Percentiles rank a stretch among this genome's conserved stretches.
Conservation (phyloP, 2,329 filamentous ascomycete species). For the Phoma sp. region DNA sequence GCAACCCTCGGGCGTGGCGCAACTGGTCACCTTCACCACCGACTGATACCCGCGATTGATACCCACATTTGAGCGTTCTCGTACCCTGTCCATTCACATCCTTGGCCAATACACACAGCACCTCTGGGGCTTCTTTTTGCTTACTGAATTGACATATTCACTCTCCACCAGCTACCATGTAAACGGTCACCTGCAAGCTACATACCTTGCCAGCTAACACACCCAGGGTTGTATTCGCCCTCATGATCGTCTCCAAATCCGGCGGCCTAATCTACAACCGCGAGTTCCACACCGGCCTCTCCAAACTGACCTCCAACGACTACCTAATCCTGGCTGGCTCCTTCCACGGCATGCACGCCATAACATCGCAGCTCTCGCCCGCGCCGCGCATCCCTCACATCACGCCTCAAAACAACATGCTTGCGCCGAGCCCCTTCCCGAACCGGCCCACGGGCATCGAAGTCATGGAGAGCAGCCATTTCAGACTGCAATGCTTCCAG, state of each 20-base stretch:
- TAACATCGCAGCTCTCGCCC: conserved; percentile 57
- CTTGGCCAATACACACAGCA: too few relatives aligned
- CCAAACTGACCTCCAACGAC: conserved; percentile 92
- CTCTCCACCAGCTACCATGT: conserved; percentile 21
- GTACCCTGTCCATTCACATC: too few relatives aligned
- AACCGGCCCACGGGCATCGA: conserved; percentile 76
- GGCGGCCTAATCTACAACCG: conserved; percentile 96
- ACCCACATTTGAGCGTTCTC: conserved; percentile 1
- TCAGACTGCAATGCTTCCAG: conserved; percentile 94
- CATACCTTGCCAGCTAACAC: conserved; percentile 18
- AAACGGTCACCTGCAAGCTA: not conserved
- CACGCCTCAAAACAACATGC: conserved; percentile 28
- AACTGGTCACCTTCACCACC: conserved; percentile 7
- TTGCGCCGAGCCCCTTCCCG: conserved; percentile 39
- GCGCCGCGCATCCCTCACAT: conserved; percentile 37
- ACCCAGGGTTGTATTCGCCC: conserved; percentile 88
- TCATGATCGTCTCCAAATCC: conserved; percentile 99
- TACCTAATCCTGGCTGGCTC: conserved; percentile 96
- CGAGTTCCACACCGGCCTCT: conserved; percentile 85
- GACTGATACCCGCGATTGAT: not conserved
- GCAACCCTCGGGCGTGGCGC: conserved; percentile 9
- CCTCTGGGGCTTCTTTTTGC: too few relatives aligned
- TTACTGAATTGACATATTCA: not conserved
- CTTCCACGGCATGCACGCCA: conserved; percentile 83
- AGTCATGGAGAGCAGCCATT: conserved; percentile 91